A percentile compares a stretch with the other conserved stretches of the same genome.
Conservation (phyloP, 1,284 basidiomycete species). For the Mycena sp. region DNA sequence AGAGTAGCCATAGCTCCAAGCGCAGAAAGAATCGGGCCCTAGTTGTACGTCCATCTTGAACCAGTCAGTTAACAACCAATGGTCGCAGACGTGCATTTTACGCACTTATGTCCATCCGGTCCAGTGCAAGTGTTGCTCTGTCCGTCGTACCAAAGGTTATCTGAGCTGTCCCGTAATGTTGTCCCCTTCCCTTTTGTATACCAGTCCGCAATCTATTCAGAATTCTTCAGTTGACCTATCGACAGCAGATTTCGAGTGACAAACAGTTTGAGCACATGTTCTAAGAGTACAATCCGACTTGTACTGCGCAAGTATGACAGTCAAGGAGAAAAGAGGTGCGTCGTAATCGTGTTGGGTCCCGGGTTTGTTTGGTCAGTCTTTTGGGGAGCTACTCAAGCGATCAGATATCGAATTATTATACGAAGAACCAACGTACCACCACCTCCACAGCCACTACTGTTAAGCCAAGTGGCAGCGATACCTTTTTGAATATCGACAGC, state of each 20-base stretch:
- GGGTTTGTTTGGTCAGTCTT: too few species aligned
- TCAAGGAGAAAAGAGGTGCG: constrained; percentile 13
- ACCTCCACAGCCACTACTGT: constrained; percentile 1
- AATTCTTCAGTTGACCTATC: too few species aligned
- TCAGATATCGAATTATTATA: neutral
- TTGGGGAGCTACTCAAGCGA: too few species aligned
- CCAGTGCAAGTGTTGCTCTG: neutral
- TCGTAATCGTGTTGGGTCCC: constrained; percentile 15
- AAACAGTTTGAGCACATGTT: neutral
- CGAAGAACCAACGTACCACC: neutral
- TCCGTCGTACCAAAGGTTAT: constrained; percentile 8
- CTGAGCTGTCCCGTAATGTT: neutral
- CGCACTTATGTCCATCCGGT: neutral
- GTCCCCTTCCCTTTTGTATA: neutral
- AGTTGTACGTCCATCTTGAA: constrained; percentile 16
- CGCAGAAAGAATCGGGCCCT: constrained; percentile 12
- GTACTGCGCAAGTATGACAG: constrained; percentile 2
- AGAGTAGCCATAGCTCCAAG: constrained; percentile 10
- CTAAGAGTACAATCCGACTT: neutral
- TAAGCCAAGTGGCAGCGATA: constrained; percentile 1
- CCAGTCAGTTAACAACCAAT: neutral
- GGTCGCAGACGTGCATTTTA: neutral
- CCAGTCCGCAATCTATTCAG: constrained; percentile 4
- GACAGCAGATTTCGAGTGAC: too few species aligned
- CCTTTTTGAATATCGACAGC: constrained; percentile 1